Evolutionary conservation across 2,329 filamentous ascomycete genomes (phyloP).

Genomic region (Stenocarpella maydis): DNA sequence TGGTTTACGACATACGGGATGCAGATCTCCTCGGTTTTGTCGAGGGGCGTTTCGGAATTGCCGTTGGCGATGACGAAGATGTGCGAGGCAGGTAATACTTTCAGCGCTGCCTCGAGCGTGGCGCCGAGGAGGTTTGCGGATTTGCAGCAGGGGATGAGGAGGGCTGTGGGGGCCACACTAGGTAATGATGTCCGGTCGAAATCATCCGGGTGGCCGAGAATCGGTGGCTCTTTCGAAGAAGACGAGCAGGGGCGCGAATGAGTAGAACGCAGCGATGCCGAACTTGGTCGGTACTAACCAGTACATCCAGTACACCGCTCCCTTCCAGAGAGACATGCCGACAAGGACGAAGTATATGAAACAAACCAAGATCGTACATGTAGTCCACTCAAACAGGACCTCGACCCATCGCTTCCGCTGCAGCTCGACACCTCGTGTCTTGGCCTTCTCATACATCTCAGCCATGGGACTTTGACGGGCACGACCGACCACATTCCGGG

Average conservation of each 20-base stretch:
- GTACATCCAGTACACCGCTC: conserved; percentile 53
- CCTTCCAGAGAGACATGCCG: conserved; percentile 55
- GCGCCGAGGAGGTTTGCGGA: conserved; percentile 53
- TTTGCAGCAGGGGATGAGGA: conserved; percentile 58
- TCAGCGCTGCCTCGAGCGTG: conserved; percentile 51
- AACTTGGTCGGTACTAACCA: conserved; percentile 50
- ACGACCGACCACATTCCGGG: conserved; percentile 15
- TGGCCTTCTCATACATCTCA: conserved; percentile 37
- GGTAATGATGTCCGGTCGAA: conserved; percentile 28
- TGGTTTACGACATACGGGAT: conserved; percentile 54
- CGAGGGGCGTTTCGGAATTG: conserved; percentile 54
- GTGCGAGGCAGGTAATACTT: conserved; percentile 54
- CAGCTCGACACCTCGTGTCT: conserved; percentile 34
- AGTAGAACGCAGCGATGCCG: conserved; percentile 44
- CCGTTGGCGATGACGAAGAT: conserved; percentile 60
- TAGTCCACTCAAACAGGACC: conserved; percentile 37
- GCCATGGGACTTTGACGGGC: conserved; percentile 23
- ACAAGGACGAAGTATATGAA: conserved; percentile 57
- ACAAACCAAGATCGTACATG: conserved; percentile 42
- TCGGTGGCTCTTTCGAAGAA: conserved; percentile 45
- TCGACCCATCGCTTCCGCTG: conserved; percentile 38
- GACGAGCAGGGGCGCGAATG: conserved; percentile 37
- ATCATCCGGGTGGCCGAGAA: conserved; percentile 29
- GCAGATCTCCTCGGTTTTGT: conserved; percentile 57
- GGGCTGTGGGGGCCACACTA: conserved; percentile 27